A percentile compares a stretch with the other conserved stretches of the same genome.
phyloP scores from a whole-genome alignment of 352 stramenopile species.

The Phytophthora parvispora region DNA sequence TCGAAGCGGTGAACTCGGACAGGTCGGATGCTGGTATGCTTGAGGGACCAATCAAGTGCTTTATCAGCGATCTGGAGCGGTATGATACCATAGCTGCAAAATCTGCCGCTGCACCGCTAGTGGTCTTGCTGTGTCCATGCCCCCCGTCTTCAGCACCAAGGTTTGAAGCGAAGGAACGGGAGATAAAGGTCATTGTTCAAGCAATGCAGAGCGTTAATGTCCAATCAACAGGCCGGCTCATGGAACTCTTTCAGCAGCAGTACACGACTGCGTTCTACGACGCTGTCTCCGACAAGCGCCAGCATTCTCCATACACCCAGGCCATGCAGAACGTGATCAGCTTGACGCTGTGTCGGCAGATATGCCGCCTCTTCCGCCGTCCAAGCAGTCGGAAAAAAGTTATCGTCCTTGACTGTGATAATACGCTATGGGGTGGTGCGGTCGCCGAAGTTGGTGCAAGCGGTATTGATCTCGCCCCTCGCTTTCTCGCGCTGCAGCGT shows the following conservation, averaged over 20 bases:
- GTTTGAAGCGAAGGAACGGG: slow-evolving; percentile 17
- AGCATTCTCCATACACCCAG: slow-evolving; percentile 77
- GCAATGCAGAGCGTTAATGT: slow-evolving; percentile 35
- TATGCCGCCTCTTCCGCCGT: slow-evolving; percentile 52
- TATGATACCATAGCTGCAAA: slow-evolving; percentile 30
- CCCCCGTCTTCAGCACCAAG: slow-evolving; percentile 17
- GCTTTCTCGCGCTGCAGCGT: slow-evolving; percentile 65
- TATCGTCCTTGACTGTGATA: slow-evolving; percentile 84
- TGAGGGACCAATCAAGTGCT: slow-evolving; percentile 12
- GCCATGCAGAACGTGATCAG: slow-evolving; percentile 66
- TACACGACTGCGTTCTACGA: slow-evolving; percentile 55
- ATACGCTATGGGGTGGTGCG: slow-evolving; percentile 77
- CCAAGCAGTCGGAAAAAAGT: slow-evolving; percentile 62
- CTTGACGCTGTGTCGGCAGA: slow-evolving; percentile 55
- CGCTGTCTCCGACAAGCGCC: slow-evolving; percentile 50
- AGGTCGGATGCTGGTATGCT: neutral
- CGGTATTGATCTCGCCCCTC: slow-evolving; percentile 45
- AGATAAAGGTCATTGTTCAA: slow-evolving; percentile 22
- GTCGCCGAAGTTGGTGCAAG: slow-evolving; percentile 64
- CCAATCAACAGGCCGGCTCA: slow-evolving; percentile 28
- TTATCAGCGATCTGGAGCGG: slow-evolving; percentile 32
- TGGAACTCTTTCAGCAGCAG: slow-evolving; percentile 42
- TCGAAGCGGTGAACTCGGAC: too few relatives aligned
- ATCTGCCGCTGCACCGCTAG: slow-evolving; percentile 17
- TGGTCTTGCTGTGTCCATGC: slow-evolving; percentile 54